phyloP scores from a whole-genome alignment of 2,329 filamentous ascomycete species.

The Pseudocercospora crystallina region DNA sequence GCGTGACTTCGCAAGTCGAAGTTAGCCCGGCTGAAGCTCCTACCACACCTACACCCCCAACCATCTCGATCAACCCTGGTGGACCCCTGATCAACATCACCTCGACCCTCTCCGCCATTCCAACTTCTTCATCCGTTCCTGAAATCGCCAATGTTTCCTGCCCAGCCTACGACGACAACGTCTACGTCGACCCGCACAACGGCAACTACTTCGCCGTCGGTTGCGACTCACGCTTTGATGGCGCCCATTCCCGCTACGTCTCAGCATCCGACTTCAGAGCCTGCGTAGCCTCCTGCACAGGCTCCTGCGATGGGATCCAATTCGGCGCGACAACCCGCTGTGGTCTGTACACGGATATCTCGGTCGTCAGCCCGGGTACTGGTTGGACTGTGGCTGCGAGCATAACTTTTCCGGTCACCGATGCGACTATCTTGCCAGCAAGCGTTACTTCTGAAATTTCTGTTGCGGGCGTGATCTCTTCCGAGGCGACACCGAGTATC shows the following conservation, averaged over 20 bases:
- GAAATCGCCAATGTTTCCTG: conserved; percentile 5
- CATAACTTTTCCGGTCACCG: conserved; percentile 12
- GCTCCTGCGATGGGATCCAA: conserved; percentile 21
- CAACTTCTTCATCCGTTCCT: not conserved
- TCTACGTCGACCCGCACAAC: conserved; percentile 17
- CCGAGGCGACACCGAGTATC: no score
- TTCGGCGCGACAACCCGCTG: conserved; percentile 24
- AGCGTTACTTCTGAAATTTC: conserved; percentile 5
- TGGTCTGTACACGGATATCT: conserved; percentile 23
- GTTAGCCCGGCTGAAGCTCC: no score
- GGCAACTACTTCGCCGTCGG: conserved; percentile 19
- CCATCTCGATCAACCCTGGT: conserved; percentile 1
- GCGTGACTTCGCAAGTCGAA: no score
- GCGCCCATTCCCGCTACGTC: conserved; percentile 19
- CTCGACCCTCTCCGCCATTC: not conserved
- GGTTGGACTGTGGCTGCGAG: conserved; percentile 23
- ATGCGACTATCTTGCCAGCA: conserved; percentile 1
- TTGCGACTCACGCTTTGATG: conserved; percentile 23
- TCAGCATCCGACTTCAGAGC: conserved; percentile 20
- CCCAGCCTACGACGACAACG: conserved; percentile 15
- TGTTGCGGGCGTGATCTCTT: not conserved
- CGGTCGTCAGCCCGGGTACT: conserved; percentile 16
- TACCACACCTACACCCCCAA: no score
- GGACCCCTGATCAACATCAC: conserved; percentile 7
- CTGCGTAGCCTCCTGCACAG: conserved; percentile 23